phyloP scores from a whole-genome alignment of 2,329 filamentous ascomycete genomes.

The Ascochyta rabiei region DNA sequence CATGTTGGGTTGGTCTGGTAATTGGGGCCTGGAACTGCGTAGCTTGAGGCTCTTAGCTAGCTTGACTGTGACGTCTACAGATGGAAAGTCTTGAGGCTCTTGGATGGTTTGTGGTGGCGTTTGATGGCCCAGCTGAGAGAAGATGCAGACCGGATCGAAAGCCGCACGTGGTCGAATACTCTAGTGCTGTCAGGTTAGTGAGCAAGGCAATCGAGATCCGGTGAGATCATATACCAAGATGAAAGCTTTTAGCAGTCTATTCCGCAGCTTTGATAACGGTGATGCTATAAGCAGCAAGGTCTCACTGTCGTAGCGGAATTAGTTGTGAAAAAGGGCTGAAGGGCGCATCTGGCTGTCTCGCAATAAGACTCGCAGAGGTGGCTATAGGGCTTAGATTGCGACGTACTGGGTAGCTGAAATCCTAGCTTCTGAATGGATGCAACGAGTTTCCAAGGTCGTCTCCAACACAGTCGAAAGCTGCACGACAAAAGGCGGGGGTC shows the following conservation, averaged over 20 bases:
- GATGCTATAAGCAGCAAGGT: constrained; percentile 12
- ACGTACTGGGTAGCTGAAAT: constrained; percentile 9
- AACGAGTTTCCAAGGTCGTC: neutral
- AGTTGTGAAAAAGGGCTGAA: constrained; percentile 10
- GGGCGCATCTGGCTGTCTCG: constrained; percentile 1
- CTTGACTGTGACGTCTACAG: neutral
- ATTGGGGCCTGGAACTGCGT: neutral
- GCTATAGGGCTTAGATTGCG: constrained; percentile 5
- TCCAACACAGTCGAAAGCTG: neutral
- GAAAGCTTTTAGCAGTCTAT: neutral
- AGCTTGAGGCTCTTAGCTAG: neutral
- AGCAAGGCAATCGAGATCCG: neutral
- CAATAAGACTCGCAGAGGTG: neutral
- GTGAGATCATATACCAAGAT: neutral
- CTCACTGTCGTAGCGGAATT: constrained; percentile 24
- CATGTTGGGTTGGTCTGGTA: constrained; percentile 9
- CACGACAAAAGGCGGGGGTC: constrained; percentile 7
- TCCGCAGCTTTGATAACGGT: constrained; percentile 17
- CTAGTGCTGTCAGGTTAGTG: neutral
- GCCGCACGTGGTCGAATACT: constrained; percentile 1
- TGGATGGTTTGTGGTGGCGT: constrained; percentile 2
- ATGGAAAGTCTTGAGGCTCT: constrained; percentile 6
- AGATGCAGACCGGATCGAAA: no score
- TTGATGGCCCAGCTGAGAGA: constrained; percentile 5
- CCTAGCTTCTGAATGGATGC: constrained; percentile 2